Evolutionary conservation across 441 rosid species (phyloP).

Genomic region (Geranium incanum): DNA sequence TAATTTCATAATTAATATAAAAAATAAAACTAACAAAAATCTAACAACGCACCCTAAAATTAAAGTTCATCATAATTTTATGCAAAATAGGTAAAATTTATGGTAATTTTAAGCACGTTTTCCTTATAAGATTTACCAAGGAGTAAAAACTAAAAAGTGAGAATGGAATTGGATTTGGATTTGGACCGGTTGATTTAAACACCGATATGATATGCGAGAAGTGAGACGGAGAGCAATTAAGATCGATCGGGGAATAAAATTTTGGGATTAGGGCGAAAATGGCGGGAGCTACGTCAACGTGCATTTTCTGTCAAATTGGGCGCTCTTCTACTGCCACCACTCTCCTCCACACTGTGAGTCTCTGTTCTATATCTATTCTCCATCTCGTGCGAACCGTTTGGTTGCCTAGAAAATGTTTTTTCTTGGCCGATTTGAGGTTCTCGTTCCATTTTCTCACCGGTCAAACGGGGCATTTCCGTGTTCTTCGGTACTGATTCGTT

Average conservation of each 20-base stretch:
- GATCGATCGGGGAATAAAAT: background rate
- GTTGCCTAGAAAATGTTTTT: constrained; percentile 11
- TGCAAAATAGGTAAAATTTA: too few species aligned
- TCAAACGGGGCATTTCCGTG: constrained; percentile 6
- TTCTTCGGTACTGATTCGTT: constrained; percentile 14
- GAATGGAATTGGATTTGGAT: background rate
- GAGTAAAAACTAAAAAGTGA: too few species aligned
- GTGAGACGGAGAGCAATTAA: background rate
- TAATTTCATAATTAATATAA: too few species aligned
- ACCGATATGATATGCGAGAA: background rate
- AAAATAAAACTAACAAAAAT: too few species aligned
- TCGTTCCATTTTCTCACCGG: constrained; percentile 14
- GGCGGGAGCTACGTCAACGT: constrained; percentile 49
- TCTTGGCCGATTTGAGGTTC: constrained; percentile 5
- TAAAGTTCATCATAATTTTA: too few species aligned
- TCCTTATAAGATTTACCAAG: too few species aligned
- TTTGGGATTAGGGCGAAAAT: constrained; percentile 22
- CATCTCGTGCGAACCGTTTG: constrained; percentile 5
- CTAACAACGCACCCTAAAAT: too few species aligned
- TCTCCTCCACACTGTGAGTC: constrained; percentile 54
- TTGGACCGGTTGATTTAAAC: background rate
- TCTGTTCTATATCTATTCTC: constrained; percentile 11
- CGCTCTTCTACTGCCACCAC: constrained; percentile 39
- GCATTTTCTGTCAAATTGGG: constrained; percentile 73
- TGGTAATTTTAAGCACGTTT: background rate